Evolutionary conservation across 2,329 filamentous ascomycete genomes (phyloP), one percentile per base, ranked within the genome.

Genomic region (Microcyclosporella mali): DNA sequence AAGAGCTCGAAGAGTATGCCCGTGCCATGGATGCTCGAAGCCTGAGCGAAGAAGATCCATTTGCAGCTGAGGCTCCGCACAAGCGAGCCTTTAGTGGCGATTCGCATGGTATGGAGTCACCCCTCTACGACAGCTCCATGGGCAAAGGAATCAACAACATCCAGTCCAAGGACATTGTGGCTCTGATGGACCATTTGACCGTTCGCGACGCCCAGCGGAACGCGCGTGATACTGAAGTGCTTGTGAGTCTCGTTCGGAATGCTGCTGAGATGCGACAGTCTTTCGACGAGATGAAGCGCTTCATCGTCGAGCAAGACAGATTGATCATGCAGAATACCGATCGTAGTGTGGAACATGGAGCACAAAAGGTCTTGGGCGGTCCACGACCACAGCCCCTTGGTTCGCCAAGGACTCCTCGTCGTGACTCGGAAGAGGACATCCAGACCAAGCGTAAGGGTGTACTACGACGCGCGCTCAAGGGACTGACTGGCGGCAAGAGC

Each of bases 141-240:
- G 90, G 90, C 40, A 82, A 80, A 49, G 89, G 88, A 27, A 85
- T 95, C 40, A 89, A 97, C 53, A 78, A 84, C 36, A 97, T 98
- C 39, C 84, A 97, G 63, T 95, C 88, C 34, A 92, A 94, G 68
- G 92, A 98, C 60, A 94, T 98, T 56, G 85, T 98, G 51, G 88
- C 90, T 17, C 71, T 98, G 47, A 98, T 98, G 92, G 90, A 98
- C 62, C 92, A 98, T 66, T 81, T 98, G 50, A 97, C 94, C 63
- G 92, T 97, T 50, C 84, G 92, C 28, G 92, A 98, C 68, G 92
- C 90, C 31, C 90, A 97, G 68, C 83, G 92, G 46, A 97, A 92
- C 66, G 92, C 92, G 34, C 80, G 92, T 33, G 92, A 98, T 58
- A 97, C 92, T 0, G 92, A 98, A 66, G 95, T 98, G 42, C 73